Base-by-base conservation (phyloP, 2,329 filamentous ascomycete genomes). In the Verticillium longisporum region DNA sequence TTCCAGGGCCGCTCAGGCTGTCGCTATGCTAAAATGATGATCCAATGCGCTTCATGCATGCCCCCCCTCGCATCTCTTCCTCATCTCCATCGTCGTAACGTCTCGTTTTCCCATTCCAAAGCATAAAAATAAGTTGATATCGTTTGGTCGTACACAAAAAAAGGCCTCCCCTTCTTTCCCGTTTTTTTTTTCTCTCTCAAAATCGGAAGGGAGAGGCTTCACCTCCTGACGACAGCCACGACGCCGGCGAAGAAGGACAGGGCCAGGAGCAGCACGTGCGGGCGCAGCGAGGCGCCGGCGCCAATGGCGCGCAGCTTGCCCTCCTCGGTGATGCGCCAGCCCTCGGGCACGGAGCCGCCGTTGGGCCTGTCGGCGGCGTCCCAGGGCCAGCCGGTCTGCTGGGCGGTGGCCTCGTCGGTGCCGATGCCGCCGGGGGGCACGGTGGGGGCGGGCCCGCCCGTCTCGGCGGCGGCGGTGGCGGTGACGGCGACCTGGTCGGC, bases 231-330 rank as follows among this genome's bases (percentile, higher is more conserved):
- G n/a, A 65, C 45, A 33, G 61, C 61, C 21, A 65, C 63, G 63
- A 60, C 65, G 57, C 61, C 62, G 62, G 65, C 55, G 54, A 69
- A 59, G 59, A 74, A 64, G 26, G 70, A 68, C 15, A 64, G 54
- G 58, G 71, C 60, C 57, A 71, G 57, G 55, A 69, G 62, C 36
- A 70, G 50, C 56, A 67, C 54, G 60, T 69, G 66, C 32, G 66
- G 61, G 7, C 64, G 61, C 15, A 68, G 57, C 6, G 66, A 61
- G 14, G 82, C 80, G 70, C 85, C 85, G 77, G 86, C 85, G 75
- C 82, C 85, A 66, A 86, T 83, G 71, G 90, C 90, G 70, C 92
- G 81, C 69, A 95, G 87, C 79, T 93, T 94, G 71, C 91, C 91
- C 67, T 86, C 84, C 64, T 87, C 80, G 58, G 88, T 91, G 76